phyloP scores from a whole-genome alignment of 371 early-diverging fungal species.

The Vairimorpha ceranae region DNA sequence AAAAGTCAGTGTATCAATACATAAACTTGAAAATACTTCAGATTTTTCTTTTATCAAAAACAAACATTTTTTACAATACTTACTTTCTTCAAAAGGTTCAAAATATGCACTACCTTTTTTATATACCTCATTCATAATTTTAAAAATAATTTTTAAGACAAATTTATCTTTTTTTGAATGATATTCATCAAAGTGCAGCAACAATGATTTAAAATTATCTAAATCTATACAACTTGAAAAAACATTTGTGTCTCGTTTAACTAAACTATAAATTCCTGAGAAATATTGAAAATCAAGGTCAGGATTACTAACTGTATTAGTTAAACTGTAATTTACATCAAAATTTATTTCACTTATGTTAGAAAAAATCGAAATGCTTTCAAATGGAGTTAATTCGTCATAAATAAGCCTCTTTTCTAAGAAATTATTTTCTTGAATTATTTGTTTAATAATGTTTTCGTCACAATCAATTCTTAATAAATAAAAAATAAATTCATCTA shows the following conservation, averaged over 20 bases:
- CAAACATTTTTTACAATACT: background rate
- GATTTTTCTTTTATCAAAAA: background rate
- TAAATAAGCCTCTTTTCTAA: background rate
- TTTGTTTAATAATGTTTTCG: background rate
- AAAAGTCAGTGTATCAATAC: background rate
- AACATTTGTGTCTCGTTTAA: background rate
- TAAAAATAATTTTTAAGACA: background rate
- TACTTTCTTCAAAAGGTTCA: conserved; percentile 14
- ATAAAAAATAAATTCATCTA: background rate
- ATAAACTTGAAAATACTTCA: background rate
- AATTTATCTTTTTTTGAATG: background rate
- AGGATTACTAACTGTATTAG: background rate
- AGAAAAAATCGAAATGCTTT: background rate
- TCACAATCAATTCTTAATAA: background rate
- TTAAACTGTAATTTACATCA: background rate
- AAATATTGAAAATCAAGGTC: background rate
- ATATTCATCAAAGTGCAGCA: background rate
- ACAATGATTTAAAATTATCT: background rate
- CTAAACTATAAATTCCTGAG: background rate
- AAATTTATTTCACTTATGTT: background rate
- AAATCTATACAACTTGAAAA: background rate
- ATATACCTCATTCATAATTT: conserved; percentile 2
- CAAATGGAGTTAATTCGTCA: background rate
- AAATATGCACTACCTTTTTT: background rate
- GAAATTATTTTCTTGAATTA: background rate